Evolutionary conservation across 306 rosid genomes (phyloP).

Genomic region (Acacia acuminata): DNA sequence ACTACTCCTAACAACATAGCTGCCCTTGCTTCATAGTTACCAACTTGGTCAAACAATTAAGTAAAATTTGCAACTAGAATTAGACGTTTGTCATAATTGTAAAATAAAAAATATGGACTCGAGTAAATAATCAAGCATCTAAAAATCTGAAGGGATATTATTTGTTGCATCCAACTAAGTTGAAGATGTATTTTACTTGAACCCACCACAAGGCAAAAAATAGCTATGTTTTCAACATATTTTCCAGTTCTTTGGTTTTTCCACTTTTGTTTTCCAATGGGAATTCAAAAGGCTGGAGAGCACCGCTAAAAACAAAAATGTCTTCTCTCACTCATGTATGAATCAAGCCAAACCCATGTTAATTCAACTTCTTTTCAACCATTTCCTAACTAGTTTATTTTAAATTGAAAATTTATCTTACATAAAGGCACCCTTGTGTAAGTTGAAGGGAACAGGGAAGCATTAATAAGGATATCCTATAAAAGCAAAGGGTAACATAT

Average conservation of each 20-base stretch:
- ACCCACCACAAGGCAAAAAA: not conserved
- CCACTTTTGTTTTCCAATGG: not conserved
- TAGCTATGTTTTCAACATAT: not conserved
- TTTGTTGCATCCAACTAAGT: not conserved
- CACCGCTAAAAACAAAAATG: not conserved
- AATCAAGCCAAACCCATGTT: not conserved
- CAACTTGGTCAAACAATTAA: conserved; percentile 1
- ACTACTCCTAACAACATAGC: not conserved
- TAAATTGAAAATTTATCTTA: not conserved
- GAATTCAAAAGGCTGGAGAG: conserved; percentile 5
- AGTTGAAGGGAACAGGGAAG: not conserved
- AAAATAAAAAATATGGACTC: not conserved
- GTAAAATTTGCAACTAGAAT: conserved; percentile 17
- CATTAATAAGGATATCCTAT: not conserved
- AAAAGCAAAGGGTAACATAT: not conserved
- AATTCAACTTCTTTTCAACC: not conserved
- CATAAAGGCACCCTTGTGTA: not conserved
- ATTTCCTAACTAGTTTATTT: not conserved
- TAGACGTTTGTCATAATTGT: conserved; percentile 1
- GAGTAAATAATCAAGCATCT: not conserved
- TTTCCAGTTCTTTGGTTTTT: conserved; percentile 1
- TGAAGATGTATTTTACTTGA: not conserved
- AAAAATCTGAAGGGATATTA: not conserved
- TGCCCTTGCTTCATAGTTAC: not conserved
- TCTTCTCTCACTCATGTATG: not conserved